These are phyloP conservation scores for Diaporthe batatas DNA, from an alignment of 2,329 filamentous ascomycete species.

Conservation along the genomic window DNA sequence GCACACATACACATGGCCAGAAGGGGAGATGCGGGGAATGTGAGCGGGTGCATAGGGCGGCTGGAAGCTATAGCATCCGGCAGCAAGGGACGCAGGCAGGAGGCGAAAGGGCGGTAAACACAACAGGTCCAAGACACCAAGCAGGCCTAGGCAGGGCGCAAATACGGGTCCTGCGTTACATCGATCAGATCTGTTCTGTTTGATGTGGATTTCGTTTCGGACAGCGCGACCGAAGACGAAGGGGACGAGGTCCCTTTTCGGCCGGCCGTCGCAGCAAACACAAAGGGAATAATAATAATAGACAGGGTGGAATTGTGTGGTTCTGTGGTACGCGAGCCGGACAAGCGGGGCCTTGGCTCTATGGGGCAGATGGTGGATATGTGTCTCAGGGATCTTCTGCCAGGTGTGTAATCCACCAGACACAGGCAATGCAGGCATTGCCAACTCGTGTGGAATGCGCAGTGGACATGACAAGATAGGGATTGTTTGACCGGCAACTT, in stretches of 20 bases:
- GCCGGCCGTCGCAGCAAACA: slow-evolving; percentile 26
- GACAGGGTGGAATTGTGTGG: slow-evolving; percentile 4
- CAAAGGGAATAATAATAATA: no score
- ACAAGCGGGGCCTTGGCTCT: slow-evolving; percentile 21
- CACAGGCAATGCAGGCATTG: background rate
- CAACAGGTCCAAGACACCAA: slow-evolving; percentile 41
- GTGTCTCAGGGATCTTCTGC: slow-evolving; percentile 22
- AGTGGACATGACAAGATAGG: background rate
- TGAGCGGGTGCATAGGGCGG: slow-evolving; percentile 28
- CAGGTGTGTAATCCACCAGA: background rate
- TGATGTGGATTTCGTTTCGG: slow-evolving; percentile 37
- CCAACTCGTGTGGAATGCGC: background rate
- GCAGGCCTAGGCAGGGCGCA: slow-evolving; percentile 27
- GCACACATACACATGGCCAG: background rate
- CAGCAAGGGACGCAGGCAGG: slow-evolving; percentile 20
- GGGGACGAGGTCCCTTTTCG: slow-evolving; percentile 27
- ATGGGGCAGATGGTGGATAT: slow-evolving; percentile 15
- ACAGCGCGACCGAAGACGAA: slow-evolving; percentile 31
- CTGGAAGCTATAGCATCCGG: slow-evolving; percentile 40
- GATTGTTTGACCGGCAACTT: background rate
- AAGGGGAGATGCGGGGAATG: background rate
- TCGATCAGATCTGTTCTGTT: slow-evolving; percentile 41
- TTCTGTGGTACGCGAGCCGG: slow-evolving; percentile 22
- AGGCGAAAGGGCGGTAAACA: slow-evolving; percentile 43
- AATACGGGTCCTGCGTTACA: slow-evolving; percentile 36